Evolutionary conservation across 2,329 filamentous ascomycete species (phyloP).

Genomic region (Ceratocystis diversiconidia): DNA sequence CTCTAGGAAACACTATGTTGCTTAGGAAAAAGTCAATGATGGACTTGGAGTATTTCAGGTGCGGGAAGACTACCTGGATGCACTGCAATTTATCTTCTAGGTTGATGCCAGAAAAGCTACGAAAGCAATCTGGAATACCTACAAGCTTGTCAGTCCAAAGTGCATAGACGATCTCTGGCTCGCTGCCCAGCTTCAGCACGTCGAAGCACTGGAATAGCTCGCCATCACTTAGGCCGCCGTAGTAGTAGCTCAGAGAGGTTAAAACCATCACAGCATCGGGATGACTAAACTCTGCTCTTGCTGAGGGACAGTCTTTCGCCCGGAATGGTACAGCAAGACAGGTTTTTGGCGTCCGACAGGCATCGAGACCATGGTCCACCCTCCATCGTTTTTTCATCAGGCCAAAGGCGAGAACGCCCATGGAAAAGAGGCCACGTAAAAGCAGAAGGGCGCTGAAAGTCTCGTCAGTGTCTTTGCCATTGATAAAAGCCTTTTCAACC

Average conservation of each 20-base stretch:
- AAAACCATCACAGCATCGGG: constrained; percentile 43
- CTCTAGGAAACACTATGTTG: constrained; percentile 43
- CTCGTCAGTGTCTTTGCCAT: constrained; percentile 19
- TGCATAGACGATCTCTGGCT: constrained; percentile 37
- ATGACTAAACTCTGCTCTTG: constrained; percentile 47
- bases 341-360: constrained; percentile 27
- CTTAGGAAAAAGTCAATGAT: constrained; percentile 50
- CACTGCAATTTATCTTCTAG: constrained; percentile 40
- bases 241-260: constrained; percentile 43
- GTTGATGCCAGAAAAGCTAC: constrained; percentile 39
- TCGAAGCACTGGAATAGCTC: constrained; percentile 36
- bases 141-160: constrained; percentile 30
- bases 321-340: constrained; percentile 43
- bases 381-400: constrained; percentile 46
- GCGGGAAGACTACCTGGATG: constrained; percentile 35
- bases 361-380: constrained; percentile 48
- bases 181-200: constrained; percentile 36
- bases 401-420: constrained; percentile 38
- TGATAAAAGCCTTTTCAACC: constrained; percentile 26
- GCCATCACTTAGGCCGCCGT: constrained; percentile 36
- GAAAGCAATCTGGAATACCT: constrained; percentile 27
- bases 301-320: constrained; percentile 43
- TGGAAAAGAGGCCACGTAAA: constrained; percentile 41
- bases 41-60: constrained; percentile 36
- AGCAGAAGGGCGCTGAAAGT: constrained; percentile 30